Base-by-base conservation (phyloP, 345 rosid species). In the Dipteronia sinensis region DNA sequence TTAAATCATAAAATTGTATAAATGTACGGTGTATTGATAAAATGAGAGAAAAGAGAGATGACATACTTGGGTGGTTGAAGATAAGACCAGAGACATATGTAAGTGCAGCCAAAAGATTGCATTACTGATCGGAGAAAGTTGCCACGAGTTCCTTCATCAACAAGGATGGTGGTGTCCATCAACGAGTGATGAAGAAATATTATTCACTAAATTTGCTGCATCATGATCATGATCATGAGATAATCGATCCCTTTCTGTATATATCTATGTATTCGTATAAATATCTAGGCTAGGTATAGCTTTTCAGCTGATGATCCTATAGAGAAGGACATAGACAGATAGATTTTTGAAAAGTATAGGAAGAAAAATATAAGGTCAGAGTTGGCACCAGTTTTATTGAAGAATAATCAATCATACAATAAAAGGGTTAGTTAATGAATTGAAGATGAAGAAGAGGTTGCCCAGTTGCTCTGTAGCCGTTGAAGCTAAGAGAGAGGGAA, bases 71-170 rank as follows among this genome's bases (percentile, higher is more conserved):
- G 73, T 10, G 89, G 85, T 23, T 77, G 85, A 51, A 70, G 4
- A 61, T 79, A 84, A 0, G 89, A 88, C 95, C 98, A 90, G 23
- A 94, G 83, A 81, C 94, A 92, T 63, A 89, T 78, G 85, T 94
- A 92, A 72, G 86, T 75, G 85, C 89, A 85, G 55, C 88, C 84
- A 19, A 82, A 79, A 0, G 87, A 75, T 46, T 86, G 90, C 82
- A 86, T 84, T 38, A 92, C 72, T 27, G 83, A 63, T 19, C 73
- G 89, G 76, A 94, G 83, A 72, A 86, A 68, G 63, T 68, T 84
- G 71, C 81, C 44, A 3, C 94, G 92, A 49, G 78, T 79, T 0
- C 74, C 82, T 63, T 83, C 83, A 25, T 81, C 83, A 9, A 75
- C 77, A 34, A 73, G 82, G 84, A 93, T 90, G 62, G 83, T 66